These are phyloP conservation scores for Fimicolochytrium jonesii DNA, from an alignment of 192 early-diverging fungal genomes.

Conservation along the genomic window DNA sequence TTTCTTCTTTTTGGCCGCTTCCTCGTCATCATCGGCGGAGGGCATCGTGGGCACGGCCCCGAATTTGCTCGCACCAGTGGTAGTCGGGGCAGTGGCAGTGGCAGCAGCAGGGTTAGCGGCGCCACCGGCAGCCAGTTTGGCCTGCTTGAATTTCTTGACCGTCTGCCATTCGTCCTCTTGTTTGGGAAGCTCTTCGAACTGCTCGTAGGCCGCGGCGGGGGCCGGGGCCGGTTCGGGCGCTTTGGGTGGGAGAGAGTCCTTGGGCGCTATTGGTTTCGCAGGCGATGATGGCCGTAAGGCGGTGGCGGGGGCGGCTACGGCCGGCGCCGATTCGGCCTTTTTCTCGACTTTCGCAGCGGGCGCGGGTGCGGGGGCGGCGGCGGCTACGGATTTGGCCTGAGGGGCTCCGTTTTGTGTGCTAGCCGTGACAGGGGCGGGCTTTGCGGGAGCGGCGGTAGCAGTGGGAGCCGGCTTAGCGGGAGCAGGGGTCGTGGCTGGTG, in stretches of 20 bases:
- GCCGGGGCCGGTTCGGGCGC: background rate
- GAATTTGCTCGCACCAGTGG: background rate
- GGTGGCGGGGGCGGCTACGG: background rate
- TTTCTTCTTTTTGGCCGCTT: constrained; percentile 44
- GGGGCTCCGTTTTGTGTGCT: background rate
- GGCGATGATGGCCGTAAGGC: background rate
- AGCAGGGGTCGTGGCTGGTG: constrained; percentile 4
- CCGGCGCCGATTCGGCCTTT: background rate
- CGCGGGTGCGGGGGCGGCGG: background rate
- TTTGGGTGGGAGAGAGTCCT: background rate
- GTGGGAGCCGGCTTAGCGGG: constrained; percentile 2
- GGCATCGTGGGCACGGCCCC: constrained; percentile 8
- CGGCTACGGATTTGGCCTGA: background rate
- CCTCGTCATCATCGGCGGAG: constrained; percentile 10
- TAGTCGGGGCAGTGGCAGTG: no score
- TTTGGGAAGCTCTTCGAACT: background rate
- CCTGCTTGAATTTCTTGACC: constrained; percentile 28
- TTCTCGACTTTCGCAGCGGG: background rate
- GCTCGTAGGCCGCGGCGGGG: background rate
- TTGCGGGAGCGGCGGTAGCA: background rate
- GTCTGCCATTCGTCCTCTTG: constrained; percentile 39
- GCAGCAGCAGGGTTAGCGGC: background rate
- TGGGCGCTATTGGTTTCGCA: background rate
- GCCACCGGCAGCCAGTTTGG: constrained; percentile 9
- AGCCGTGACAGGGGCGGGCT: background rate